Evolutionary conservation across 2,329 filamentous ascomycete genomes (phyloP).

Genomic region (Escovopsis sp.): DNA sequence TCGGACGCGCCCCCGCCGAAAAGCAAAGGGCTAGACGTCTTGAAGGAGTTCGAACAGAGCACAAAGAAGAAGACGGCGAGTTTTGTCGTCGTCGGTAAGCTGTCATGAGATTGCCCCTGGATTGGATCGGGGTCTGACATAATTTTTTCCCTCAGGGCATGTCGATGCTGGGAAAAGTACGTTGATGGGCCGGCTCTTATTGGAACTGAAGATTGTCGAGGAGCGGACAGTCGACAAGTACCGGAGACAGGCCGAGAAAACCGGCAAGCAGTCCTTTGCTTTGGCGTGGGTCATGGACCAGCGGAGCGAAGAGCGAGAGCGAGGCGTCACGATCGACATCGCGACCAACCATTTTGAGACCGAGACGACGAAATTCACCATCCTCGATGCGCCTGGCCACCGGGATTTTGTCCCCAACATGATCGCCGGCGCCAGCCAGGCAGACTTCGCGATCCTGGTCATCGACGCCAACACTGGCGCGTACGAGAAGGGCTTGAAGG

Average conservation of each 20-base stretch:
- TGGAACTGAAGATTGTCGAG: slow-evolving; percentile 79
- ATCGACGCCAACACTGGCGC: slow-evolving; percentile 83
- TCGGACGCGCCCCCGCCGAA: slow-evolving; percentile 42
- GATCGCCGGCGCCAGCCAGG: slow-evolving; percentile 93
- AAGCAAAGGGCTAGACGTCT: slow-evolving; percentile 72
- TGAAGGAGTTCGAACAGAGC: slow-evolving; percentile 64
- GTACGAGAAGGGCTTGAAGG: slow-evolving; percentile 85
- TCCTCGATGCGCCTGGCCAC: slow-evolving; percentile 89
- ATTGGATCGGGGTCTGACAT: background rate
- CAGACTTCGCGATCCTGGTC: slow-evolving; percentile 88
- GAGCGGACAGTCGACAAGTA: slow-evolving; percentile 81
- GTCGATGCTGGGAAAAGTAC: slow-evolving; percentile 98
- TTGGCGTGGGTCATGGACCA: slow-evolving; percentile 96
- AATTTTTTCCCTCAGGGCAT: slow-evolving; percentile 56
- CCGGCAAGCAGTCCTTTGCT: slow-evolving; percentile 91
- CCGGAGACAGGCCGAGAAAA: slow-evolving; percentile 72
- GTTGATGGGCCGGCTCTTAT: slow-evolving; percentile 84
- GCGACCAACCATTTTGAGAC: slow-evolving; percentile 93
- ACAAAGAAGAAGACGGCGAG: slow-evolving; percentile 69
- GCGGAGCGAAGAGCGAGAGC: slow-evolving; percentile 70
- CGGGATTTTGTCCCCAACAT: slow-evolving; percentile 96
- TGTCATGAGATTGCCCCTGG: background rate
- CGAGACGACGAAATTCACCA: slow-evolving; percentile 73
- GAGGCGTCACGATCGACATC: slow-evolving; percentile 93
- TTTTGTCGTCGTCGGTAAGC: slow-evolving; percentile 80